Base-by-base conservation (phyloP, 345 rosid genomes). In the Corchorus capsularis region DNA sequence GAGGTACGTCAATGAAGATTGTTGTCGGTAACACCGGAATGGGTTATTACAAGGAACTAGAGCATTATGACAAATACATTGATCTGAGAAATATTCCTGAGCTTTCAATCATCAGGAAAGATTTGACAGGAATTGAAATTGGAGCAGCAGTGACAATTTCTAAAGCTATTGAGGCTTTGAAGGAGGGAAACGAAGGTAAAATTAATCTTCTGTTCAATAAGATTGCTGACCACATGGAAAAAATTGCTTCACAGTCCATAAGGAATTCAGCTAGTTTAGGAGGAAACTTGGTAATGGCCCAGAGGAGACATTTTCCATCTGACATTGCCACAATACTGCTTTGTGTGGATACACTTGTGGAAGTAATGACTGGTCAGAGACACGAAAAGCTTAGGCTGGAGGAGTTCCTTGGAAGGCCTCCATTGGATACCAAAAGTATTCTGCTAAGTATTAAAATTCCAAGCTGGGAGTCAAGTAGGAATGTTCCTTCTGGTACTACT, bases 271-370 rank as follows among this genome's bases (percentile, higher is more conserved):
- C 82, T 50, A 93, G 91, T 80, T 47, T 93, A 5, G 97, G 97
- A 7, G 97, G 98, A 14, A 93, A 93, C 77, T n/a, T 95, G 81
- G 87, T 92, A 72, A 89, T 93, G 96, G 96, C 98, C 0, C 94
- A 90, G 78, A 87, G 87, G 72, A 79, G 80, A 32, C 76, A 79
- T 65, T 95, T 90, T 79, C 98, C 98, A 66, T 93, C 98, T 20
- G 98, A 95, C 79, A 87, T 95, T 55, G 81, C 90, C 32, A 95
- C 96, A 0, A 45, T 93, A 74, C 88, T 95, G 50, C 91, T 95
- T 16, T 88, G 89, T 32, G 88, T 69, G 41, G 94, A 80, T 75
- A 79, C 98, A 49, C 72, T 49, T 2, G 87, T 93, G 45, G 45
- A 67, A 27, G 50, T 89, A 84, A 41, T 81, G 68, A 82, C 52